These are phyloP conservation scores for Brassica juncea DNA, from an alignment of 345 rosid species.

Conservation along the genomic window DNA sequence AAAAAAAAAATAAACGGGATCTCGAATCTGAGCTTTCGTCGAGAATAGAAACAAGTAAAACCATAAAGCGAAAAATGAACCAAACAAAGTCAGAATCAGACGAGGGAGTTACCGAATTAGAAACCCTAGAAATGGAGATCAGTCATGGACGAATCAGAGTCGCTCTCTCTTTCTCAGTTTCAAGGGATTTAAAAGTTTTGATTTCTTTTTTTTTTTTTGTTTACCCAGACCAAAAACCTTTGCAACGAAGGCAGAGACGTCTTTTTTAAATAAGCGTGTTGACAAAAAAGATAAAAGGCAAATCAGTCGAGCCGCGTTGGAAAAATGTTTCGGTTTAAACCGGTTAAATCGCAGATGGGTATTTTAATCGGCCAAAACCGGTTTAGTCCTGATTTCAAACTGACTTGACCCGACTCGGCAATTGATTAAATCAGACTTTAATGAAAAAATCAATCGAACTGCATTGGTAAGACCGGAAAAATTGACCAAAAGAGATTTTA, in stretches of 20 bases:
- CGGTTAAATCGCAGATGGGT: slow-evolving; percentile 8
- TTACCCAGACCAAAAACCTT: slow-evolving; percentile 12
- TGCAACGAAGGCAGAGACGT: slow-evolving; percentile 20
- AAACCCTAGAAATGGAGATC: slow-evolving; percentile 40
- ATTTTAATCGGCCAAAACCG: not conserved
- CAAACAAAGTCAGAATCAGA: slow-evolving; percentile 4
- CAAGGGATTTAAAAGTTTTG: not conserved
- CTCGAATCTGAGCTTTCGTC: slow-evolving; percentile 32
- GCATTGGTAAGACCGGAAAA: not conserved
- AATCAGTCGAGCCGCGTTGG: slow-evolving; percentile 10
- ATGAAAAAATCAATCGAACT: not conserved
- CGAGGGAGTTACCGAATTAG: slow-evolving; percentile 25
- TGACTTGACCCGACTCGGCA: not conserved
- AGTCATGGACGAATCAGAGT: slow-evolving; percentile 31
- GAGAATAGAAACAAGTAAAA: slow-evolving; percentile 12
- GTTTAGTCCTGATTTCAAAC: not conserved
- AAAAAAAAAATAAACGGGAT: slow-evolving; percentile 8
- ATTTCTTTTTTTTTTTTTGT: not conserved
- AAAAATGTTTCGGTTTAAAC: not conserved
- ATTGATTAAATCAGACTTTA: not conserved
- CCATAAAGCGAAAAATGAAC: not conserved
- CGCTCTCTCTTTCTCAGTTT: slow-evolving; percentile 19
- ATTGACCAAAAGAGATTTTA: not conserved
- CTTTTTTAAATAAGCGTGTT: slow-evolving; percentile 22
- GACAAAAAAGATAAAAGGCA: not conserved